Conservation (phyloP, 805 yeast species). For the Pichia insulana region DNA sequence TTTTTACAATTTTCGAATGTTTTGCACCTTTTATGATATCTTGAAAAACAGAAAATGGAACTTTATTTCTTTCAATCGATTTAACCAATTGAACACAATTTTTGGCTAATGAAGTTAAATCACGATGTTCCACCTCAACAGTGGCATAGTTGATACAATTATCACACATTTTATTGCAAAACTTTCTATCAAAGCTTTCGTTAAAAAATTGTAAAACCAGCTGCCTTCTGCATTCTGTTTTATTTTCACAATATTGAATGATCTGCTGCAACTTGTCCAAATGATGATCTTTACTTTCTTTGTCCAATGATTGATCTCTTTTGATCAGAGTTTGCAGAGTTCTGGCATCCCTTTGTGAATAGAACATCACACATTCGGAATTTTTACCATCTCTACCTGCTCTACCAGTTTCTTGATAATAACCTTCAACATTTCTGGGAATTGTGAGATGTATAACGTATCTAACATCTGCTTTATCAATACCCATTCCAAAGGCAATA, state of each 20-base stretch:
- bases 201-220: slow-evolving; percentile 87
- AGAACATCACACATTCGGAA: slow-evolving; percentile 78
- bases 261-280: slow-evolving; percentile 71
- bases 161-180: slow-evolving; percentile 74
- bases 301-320: slow-evolving; percentile 59
- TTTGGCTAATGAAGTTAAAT: slow-evolving; percentile 59
- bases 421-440: slow-evolving; percentile 89
- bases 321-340: slow-evolving; percentile 68
- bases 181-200: slow-evolving; percentile 60
- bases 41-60: slow-evolving; percentile 73
- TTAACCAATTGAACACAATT: slow-evolving; percentile 53
- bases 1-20: slow-evolving; percentile 46
- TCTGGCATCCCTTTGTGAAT: slow-evolving; percentile 72
- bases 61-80: slow-evolving; percentile 45
- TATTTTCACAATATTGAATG: slow-evolving; percentile 84
- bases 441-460: slow-evolving; percentile 82
- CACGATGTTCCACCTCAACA: slow-evolving; percentile 42
- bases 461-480: slow-evolving; percentile 92
- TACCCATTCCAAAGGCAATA: slow-evolving; percentile 98
- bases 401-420: slow-evolving; percentile 96
- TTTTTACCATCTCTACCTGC: slow-evolving; percentile 92
- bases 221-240: slow-evolving; percentile 80
- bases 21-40: slow-evolving; percentile 75
- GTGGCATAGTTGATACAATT: slow-evolving; percentile 52
- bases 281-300: slow-evolving; percentile 65